phyloP scores from a whole-genome alignment of 2,329 filamentous ascomycete species.

The Penicillium hordei region DNA sequence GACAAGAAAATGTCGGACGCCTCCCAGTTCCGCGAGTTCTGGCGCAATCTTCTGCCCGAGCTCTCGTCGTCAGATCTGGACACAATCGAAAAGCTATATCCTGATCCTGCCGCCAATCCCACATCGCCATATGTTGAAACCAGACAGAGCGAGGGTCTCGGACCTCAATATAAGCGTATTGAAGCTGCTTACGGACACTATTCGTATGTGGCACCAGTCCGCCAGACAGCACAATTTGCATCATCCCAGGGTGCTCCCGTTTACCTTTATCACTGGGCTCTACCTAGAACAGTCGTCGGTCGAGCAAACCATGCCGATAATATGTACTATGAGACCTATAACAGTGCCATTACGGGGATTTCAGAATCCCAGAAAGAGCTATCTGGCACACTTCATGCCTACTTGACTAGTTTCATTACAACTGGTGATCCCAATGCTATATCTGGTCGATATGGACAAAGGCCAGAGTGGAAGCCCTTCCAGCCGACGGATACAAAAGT shows the following conservation, averaged over 20 bases:
- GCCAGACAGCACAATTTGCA: constrained; percentile 47
- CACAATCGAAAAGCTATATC: constrained; percentile 61
- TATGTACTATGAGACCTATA: constrained; percentile 50
- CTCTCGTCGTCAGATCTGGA: constrained; percentile 55
- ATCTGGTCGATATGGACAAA: constrained; percentile 25
- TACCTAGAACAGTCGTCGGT: constrained; percentile 45
- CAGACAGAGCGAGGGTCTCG: constrained; percentile 35
- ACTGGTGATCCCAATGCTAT: constrained; percentile 48
- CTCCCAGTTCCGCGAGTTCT: constrained; percentile 60
- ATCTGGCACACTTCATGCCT: constrained; percentile 47
- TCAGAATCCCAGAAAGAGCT: constrained; percentile 46
- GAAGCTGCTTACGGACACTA: constrained; percentile 53
- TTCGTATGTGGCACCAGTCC: constrained; percentile 51
- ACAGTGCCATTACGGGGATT: constrained; percentile 33
- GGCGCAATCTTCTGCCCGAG: constrained; percentile 60
- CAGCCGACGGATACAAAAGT: constrained; percentile 30
- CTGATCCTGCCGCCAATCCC: constrained; percentile 52
- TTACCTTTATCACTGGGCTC: constrained; percentile 57
- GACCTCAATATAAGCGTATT: constrained; percentile 54
- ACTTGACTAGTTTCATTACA: constrained; percentile 52
- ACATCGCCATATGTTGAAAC: constrained; percentile 29
- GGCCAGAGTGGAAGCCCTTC: constrained; percentile 43
- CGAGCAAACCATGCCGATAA: constrained; percentile 53
- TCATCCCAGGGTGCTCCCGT: constrained; percentile 41
- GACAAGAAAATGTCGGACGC: constrained; percentile 50